Conservation (phyloP, 495 filamentous ascomycete species). For the Podospora pseudoanserina region DNA sequence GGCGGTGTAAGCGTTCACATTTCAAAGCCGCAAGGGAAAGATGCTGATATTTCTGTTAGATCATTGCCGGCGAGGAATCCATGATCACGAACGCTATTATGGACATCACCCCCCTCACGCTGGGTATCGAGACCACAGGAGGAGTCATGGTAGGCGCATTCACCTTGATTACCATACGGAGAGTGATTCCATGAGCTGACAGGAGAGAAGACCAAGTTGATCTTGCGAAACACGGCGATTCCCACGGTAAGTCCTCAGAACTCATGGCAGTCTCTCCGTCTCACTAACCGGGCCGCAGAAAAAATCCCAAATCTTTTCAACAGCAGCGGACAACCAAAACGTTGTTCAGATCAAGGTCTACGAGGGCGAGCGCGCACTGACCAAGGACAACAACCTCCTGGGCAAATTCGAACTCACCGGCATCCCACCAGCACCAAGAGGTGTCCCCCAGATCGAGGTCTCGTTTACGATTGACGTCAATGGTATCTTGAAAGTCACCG, state of each 20-base stretch:
- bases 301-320: conserved; percentile 93
- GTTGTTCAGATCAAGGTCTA: conserved; percentile 89
- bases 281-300: conserved; percentile 31
- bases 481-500: conserved; percentile 88
- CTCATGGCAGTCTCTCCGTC: background rate
- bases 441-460: conserved; percentile 92
- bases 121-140: conserved; percentile 94
- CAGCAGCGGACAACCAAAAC: conserved; percentile 90
- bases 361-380: conserved; percentile 89
- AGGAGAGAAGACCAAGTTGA: background rate
- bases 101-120: conserved; percentile 92
- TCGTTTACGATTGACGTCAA: conserved; percentile 93
- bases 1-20: conserved; percentile 55
- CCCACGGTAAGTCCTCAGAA: conserved; percentile 52
- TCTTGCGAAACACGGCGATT: conserved; percentile 68
- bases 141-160: conserved; percentile 75
- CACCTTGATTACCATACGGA: conserved; percentile 60
- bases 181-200: background rate
- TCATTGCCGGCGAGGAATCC: conserved; percentile 12
- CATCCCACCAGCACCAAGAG: conserved; percentile 85
- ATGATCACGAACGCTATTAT: conserved; percentile 45
- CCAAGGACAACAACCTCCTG: conserved; percentile 87
- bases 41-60: conserved; percentile 32
- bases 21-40: background rate
- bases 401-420: conserved; percentile 93